Percentiles rank a stretch among this genome's conserved stretches.
Conservation (phyloP, 345 rosid species). For the Turnera subulata region DNA sequence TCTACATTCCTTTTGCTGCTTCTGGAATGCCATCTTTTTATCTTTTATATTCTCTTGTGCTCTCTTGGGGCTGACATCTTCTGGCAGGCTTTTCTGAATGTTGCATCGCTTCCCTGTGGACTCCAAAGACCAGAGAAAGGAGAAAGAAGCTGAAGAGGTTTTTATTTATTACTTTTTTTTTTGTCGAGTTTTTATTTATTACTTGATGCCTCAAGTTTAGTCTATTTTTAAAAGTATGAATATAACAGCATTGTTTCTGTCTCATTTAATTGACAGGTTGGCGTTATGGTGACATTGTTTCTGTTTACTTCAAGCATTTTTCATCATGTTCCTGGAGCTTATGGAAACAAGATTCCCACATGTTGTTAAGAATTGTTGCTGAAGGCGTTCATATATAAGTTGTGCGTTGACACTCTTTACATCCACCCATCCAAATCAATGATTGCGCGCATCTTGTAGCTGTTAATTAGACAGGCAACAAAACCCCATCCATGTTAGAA, state of each 20-base stretch:
- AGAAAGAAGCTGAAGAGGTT: constrained; percentile 85
- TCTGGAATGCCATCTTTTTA: too few species aligned
- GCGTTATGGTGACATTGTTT: constrained; percentile 70
- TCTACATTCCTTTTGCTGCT: too few species aligned
- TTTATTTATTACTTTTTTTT: neutral
- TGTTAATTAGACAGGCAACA: neutral
- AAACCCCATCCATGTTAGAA: neutral
- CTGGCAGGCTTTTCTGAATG: constrained; percentile 82
- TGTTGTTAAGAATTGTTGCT: neutral
- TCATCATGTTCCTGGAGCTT: neutral
- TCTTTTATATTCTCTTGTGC: too few species aligned
- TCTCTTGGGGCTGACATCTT: constrained; percentile 7
- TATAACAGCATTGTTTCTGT: neutral
- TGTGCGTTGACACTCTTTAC: neutral
- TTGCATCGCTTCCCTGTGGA: constrained; percentile 90
- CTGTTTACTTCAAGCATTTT: too few species aligned
- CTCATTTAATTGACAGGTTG: constrained; percentile 57
- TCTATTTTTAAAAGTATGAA: too few species aligned
- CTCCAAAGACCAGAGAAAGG: constrained; percentile 83
- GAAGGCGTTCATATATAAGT: neutral
- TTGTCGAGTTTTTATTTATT: neutral
- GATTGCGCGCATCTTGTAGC: neutral
- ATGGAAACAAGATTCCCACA: too few species aligned
- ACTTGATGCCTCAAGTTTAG: too few species aligned
- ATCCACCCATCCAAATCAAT: too few species aligned